phyloP scores from a whole-genome alignment of 306 rosid species.

The Vigna nakashimae region DNA sequence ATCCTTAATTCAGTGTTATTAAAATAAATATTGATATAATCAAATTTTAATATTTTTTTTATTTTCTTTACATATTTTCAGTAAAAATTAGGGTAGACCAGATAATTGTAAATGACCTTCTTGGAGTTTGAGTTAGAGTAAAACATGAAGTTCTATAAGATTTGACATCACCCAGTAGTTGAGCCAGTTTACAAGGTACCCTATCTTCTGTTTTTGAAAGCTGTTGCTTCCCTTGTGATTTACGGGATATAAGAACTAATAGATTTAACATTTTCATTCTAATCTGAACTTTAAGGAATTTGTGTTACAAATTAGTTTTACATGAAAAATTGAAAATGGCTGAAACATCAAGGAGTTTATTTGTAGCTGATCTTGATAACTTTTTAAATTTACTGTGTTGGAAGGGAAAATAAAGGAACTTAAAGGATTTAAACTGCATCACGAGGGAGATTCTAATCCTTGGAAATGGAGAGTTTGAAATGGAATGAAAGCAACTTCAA shows the following conservation, averaged over 20 bases:
- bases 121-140: slow-evolving; percentile 7
- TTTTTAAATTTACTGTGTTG: neutral
- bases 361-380: neutral
- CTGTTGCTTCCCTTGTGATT: neutral
- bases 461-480: neutral
- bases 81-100: neutral
- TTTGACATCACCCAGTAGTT: neutral
- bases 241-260: neutral
- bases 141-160: neutral
- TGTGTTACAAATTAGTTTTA: neutral
- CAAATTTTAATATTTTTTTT: neutral
- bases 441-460: neutral
- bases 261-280: neutral
- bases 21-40: neutral
- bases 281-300: neutral
- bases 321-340: neutral
- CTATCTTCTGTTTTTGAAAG: neutral
- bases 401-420: neutral
- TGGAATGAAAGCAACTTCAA: neutral
- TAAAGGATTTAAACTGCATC: neutral
- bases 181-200: slow-evolving; percentile 9
- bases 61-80: slow-evolving; percentile 16
- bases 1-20: neutral
- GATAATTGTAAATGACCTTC: neutral
- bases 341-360: neutral